Percentiles rank a stretch among this genome's conserved stretches.
Evolutionary conservation across 805 yeast species (phyloP).

Genomic region (Vanderwaltozyma yarrowii): DNA sequence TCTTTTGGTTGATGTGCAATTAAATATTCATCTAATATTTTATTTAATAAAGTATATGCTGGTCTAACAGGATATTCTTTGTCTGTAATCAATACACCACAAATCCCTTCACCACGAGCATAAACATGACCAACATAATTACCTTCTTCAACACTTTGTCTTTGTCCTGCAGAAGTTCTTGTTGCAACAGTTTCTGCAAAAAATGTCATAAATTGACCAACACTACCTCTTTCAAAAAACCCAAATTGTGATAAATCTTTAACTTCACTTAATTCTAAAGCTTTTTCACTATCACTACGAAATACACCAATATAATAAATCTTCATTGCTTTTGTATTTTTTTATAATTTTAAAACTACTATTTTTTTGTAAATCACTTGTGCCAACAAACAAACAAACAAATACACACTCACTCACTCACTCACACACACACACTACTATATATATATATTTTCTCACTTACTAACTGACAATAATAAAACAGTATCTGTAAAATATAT

Average conservation of each 20-base stretch:
- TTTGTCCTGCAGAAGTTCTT: conserved; percentile 79
- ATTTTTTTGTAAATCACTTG: no score
- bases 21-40: conserved; percentile 81
- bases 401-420: no score
- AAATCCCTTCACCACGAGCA: conserved; percentile 79
- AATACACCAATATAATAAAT: conserved; percentile 83
- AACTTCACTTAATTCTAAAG: conserved; percentile 69
- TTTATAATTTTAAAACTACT: no score
- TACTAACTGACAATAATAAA: no score
- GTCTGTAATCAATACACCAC: conserved; percentile 88
- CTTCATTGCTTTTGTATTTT: conserved; percentile 46
- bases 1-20: conserved; percentile 66
- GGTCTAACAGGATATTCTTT: conserved; percentile 96
- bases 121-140: conserved; percentile 86
- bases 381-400: no score
- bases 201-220: conserved; percentile 89
- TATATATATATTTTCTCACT: no score
- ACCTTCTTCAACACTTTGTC: conserved; percentile 92
- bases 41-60: conserved; percentile 86
- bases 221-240: conserved; percentile 76
- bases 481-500: no score
- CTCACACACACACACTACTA: no score
- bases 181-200: conserved; percentile 84
- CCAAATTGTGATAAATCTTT: conserved; percentile 79
- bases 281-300: conserved; percentile 47